Evolutionary conservation across 805 yeast species (phyloP).

Genomic region (Tetrapisispora taiwanensis): DNA sequence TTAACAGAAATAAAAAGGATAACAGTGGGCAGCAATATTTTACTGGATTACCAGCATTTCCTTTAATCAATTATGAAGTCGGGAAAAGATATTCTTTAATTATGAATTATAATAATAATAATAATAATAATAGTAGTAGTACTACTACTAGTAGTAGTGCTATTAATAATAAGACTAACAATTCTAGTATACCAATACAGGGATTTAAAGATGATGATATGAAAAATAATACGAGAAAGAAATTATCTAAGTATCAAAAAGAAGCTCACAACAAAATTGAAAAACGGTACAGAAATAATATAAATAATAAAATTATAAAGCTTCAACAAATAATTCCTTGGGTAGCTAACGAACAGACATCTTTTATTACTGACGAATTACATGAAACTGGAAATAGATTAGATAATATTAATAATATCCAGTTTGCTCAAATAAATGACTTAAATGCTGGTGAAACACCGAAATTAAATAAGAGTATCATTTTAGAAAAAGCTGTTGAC

Average conservation of each 20-base stretch:
- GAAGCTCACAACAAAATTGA: slow-evolving; percentile 68
- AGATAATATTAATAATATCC: not conserved
- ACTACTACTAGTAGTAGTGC: no score
- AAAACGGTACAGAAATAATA: slow-evolving; percentile 59
- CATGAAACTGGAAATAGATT: slow-evolving; percentile 28
- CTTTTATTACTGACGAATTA: slow-evolving; percentile 28
- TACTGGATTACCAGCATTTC: slow-evolving; percentile 2
- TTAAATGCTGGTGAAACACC: slow-evolving; percentile 10
- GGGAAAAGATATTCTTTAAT: not conserved
- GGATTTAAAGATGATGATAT: not conserved
- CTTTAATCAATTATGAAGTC: not conserved
- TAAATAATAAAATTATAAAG: slow-evolving; percentile 61
- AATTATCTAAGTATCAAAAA: slow-evolving; percentile 42
- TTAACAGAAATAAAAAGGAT: not conserved
- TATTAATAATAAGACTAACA: not conserved
- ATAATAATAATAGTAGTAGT: not conserved
- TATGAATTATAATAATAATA: not conserved
- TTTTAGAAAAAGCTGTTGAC: slow-evolving; percentile 57
- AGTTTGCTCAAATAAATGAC: slow-evolving; percentile 2
- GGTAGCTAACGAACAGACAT: slow-evolving; percentile 52
- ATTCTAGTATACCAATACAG: no score
- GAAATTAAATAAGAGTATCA: slow-evolving; percentile 54
- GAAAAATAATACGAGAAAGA: slow-evolving; percentile 39
- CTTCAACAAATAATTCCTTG: slow-evolving; percentile 59
- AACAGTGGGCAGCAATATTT: not conserved